Evolutionary conservation across 78 protist species (phyloP).

Genomic region (Dictyostelium citrinum): DNA sequence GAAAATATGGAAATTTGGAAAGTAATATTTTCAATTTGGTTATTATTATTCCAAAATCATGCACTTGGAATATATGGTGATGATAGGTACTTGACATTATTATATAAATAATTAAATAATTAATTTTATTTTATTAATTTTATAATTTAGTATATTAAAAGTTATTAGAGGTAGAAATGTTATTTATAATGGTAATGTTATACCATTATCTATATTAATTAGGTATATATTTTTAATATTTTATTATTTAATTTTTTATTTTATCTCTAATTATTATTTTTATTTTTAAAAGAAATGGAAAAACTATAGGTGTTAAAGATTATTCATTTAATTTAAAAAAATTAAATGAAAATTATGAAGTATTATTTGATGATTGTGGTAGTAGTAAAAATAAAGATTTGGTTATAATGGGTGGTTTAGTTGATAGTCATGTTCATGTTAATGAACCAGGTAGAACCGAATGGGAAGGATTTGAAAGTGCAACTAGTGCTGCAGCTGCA

Average conservation of each 20-base stretch:
- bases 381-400: neutral
- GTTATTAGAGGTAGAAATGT: constrained; percentile 27
- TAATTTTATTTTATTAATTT: neutral
- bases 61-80: no score
- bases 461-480: constrained; percentile 75
- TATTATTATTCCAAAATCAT: neutral
- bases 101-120: no score
- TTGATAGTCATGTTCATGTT: constrained; percentile 80
- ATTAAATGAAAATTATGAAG: neutral
- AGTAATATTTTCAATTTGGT: neutral
- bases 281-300: no score
- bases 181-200: neutral
- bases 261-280: no score
- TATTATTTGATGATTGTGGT: neutral
- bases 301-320: neutral
- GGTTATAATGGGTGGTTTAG: constrained; percentile 74
- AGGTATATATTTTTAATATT: no score
- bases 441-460: constrained; percentile 80
- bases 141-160: neutral
- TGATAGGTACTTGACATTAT: no score
- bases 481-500: constrained; percentile 81
- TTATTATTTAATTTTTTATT: no score
- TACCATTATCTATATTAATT: constrained; percentile 3
- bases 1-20: neutral
- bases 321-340: neutral